Conservation (phyloP, 2,329 filamentous ascomycete genomes). For the Xylariaceae sp. region DNA sequence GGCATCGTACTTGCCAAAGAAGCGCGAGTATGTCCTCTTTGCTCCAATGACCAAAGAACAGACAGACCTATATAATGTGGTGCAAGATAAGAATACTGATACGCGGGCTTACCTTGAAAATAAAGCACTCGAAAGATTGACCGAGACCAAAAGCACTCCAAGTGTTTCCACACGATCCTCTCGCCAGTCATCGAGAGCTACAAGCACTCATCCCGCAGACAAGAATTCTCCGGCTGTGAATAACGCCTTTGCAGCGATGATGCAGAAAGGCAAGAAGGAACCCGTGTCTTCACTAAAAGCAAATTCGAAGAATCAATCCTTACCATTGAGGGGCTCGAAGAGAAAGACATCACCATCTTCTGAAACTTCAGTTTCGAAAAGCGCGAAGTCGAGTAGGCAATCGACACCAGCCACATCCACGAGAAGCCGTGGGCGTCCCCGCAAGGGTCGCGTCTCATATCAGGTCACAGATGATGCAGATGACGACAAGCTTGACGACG, state of each 20-base stretch:
- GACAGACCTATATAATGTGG: constrained; percentile 76
- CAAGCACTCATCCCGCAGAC: constrained; percentile 26
- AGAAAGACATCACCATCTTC: constrained; percentile 34
- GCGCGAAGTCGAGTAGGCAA: constrained; percentile 66
- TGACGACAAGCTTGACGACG: constrained; percentile 67
- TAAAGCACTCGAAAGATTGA: constrained; percentile 67
- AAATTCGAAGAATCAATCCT: constrained; percentile 10
- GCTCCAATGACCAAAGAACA: constrained; percentile 89
- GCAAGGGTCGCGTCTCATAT: constrained; percentile 46
- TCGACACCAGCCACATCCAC: constrained; percentile 64
- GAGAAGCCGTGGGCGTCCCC: constrained; percentile 43
- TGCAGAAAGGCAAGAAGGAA: constrained; percentile 35
- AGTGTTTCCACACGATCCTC: constrained; percentile 30
- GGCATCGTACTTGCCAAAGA: constrained; percentile 85
- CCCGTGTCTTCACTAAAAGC: constrained; percentile 19
- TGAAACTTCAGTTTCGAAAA: constrained; percentile 54
- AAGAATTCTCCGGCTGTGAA: constrained; percentile 19
- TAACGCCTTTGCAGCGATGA: constrained; percentile 54
- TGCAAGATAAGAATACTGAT: constrained; percentile 55
- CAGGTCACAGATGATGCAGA: constrained; percentile 56
- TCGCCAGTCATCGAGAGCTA: constrained; percentile 38
- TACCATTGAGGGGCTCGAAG: constrained; percentile 25
- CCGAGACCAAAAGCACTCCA: constrained; percentile 44
- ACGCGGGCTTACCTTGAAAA: constrained; percentile 76
- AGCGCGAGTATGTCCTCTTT: constrained; percentile 93